Evolutionary conservation across 768 basidiomycete genomes (phyloP).

Genomic region (Trametes maxima): DNA sequence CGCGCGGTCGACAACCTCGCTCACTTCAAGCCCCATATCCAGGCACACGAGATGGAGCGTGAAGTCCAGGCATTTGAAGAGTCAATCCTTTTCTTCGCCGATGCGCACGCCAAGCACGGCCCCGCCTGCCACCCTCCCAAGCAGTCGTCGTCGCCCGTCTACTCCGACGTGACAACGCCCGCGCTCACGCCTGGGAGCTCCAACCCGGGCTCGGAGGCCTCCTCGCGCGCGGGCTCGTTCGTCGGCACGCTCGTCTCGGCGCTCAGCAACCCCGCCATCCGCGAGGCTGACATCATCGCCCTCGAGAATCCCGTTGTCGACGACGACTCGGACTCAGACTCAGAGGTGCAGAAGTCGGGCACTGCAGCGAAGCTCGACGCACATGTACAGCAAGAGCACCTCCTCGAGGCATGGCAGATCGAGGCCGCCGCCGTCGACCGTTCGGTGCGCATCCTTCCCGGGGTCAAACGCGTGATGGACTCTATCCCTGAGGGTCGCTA

Average conservation of each 20-base stretch:
- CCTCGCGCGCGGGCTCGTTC: slow-evolving; percentile 49
- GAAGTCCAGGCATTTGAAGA: slow-evolving; percentile 68
- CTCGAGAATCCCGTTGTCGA: slow-evolving; percentile 35
- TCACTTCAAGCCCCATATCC: slow-evolving; percentile 59
- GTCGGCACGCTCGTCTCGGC: slow-evolving; percentile 28
- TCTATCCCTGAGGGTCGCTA: slow-evolving; percentile 67
- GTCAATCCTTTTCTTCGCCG: slow-evolving; percentile 66
- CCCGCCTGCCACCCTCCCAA: slow-evolving; percentile 35
- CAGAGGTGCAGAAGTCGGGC: slow-evolving; percentile 17
- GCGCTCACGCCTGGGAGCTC: slow-evolving; percentile 42
- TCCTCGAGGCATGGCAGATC: slow-evolving; percentile 52
- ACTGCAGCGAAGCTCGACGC: too few species aligned
- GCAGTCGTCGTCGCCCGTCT: slow-evolving; percentile 28
- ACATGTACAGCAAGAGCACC: slow-evolving; percentile 33
- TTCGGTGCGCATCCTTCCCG: slow-evolving; percentile 69
- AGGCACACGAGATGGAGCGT: slow-evolving; percentile 54
- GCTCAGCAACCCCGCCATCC: slow-evolving; percentile 39
- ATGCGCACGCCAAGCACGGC: slow-evolving; percentile 52
- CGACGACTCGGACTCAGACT: slow-evolving; percentile 24
- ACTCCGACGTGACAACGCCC: slow-evolving; percentile 46
- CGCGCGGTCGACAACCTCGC: slow-evolving; percentile 76
- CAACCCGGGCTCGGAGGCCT: slow-evolving; percentile 43
- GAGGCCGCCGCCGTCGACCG: slow-evolving; percentile 61
- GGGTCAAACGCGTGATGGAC: slow-evolving; percentile 64
- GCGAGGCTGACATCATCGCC: slow-evolving; percentile 33